Percentiles rank a stretch among this genome's conserved stretches.
Conservation (phyloP, 495 filamentous ascomycete species). For the Penicillium waksmanii region DNA sequence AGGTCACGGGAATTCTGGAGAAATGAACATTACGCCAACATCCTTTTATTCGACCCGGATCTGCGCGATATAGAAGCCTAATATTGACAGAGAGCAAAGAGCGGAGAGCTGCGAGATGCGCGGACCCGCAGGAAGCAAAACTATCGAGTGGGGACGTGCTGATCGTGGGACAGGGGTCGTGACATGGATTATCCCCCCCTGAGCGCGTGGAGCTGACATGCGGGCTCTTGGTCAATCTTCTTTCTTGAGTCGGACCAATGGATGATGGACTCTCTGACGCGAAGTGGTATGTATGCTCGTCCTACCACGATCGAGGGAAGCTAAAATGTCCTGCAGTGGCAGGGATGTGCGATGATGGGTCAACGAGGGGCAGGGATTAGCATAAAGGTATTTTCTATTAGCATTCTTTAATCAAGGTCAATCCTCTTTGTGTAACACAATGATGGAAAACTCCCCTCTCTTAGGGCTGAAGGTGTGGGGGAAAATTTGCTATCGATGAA, state of each 20-base stretch:
- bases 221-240: background rate
- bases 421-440: slow-evolving; percentile 13
- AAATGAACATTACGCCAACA: background rate
- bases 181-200: slow-evolving; percentile 6
- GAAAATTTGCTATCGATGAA: too few relatives aligned
- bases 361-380: slow-evolving; percentile 3
- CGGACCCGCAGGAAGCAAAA: slow-evolving; percentile 16
- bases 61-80: background rate
- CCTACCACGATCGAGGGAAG: background rate
- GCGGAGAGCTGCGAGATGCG: slow-evolving; percentile 1
- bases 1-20: background rate
- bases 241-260: background rate
- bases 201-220: slow-evolving; percentile 3
- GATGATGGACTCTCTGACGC: background rate
- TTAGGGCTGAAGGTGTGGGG: slow-evolving; percentile 10
- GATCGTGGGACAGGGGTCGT: slow-evolving; percentile 10
- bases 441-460: slow-evolving; percentile 1
- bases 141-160: slow-evolving; percentile 18
- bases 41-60: background rate
- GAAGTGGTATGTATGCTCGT: slow-evolving; percentile 18
- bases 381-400: slow-evolving; percentile 1
- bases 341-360: background rate
- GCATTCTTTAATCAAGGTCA: background rate
- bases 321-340: background rate
- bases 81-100: background rate